These are phyloP conservation scores for Staphylotrichum tortipilum DNA, from an alignment of 495 filamentous ascomycete genomes.

Conservation along the genomic window DNA sequence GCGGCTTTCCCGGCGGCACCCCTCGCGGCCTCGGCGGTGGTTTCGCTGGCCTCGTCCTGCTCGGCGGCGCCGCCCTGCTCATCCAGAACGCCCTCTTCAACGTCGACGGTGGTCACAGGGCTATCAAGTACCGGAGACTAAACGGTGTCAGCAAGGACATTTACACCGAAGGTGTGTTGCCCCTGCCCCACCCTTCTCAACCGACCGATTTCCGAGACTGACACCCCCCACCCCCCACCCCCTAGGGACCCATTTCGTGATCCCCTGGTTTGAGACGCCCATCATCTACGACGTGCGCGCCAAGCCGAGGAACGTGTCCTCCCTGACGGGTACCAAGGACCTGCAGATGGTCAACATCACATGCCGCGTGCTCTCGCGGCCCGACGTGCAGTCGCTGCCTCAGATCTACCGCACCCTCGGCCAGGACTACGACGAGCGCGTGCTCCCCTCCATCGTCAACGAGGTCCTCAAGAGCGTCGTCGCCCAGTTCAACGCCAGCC, in stretches of 20 bases:
- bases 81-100: slow-evolving; percentile 91
- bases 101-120: slow-evolving; percentile 97
- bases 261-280: slow-evolving; percentile 96
- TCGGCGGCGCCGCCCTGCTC: slow-evolving; percentile 57
- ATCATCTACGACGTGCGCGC: slow-evolving; percentile 96
- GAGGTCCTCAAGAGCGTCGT: slow-evolving; percentile 98
- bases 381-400: slow-evolving; percentile 77
- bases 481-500: slow-evolving; percentile 97
- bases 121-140: slow-evolving; percentile 94
- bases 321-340: slow-evolving; percentile 96
- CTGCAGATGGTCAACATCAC: slow-evolving; percentile 99
- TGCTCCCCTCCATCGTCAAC: slow-evolving; percentile 96
- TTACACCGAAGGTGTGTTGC: slow-evolving; percentile 93
- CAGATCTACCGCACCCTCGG: slow-evolving; percentile 96
- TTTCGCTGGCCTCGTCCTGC: slow-evolving; percentile 33
- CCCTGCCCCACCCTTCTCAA: no score
- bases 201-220: no score
- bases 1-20: slow-evolving; percentile 31
- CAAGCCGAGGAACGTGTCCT: slow-evolving; percentile 92
- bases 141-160: slow-evolving; percentile 95
- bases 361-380: slow-evolving; percentile 94
- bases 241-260: slow-evolving; percentile 79
- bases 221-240: no score
- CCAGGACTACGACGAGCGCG: slow-evolving; percentile 91
- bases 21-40: slow-evolving; percentile 24